Percentiles rank a stretch among this genome's conserved stretches.
These are phyloP conservation scores for Colletotrichum zoysiae DNA, from an alignment of 2,329 filamentous ascomycete genomes.

Conservation along the genomic window DNA sequence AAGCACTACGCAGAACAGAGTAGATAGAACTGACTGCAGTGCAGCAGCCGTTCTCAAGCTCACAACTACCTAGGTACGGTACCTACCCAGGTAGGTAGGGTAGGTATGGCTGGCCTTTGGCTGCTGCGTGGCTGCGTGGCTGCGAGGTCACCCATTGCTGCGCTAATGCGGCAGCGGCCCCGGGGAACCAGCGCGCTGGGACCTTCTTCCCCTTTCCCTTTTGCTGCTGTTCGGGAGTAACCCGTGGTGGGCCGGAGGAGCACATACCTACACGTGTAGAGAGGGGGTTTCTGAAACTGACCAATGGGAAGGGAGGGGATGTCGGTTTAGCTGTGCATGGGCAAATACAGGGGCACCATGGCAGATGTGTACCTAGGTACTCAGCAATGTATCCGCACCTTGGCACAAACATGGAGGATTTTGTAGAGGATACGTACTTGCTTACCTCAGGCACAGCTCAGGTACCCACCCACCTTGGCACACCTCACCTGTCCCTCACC, in stretches of 20 bases:
- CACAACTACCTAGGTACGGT: neutral
- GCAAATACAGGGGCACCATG: neutral
- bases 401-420: neutral
- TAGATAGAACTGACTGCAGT: too few species aligned
- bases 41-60: neutral
- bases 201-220: slow-evolving; percentile 23
- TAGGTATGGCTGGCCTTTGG: too few species aligned
- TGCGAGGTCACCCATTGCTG: neutral
- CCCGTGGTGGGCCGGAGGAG: slow-evolving; percentile 26
- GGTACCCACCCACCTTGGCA: neutral
- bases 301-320: neutral
- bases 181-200: slow-evolving; percentile 41
- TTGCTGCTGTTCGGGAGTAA: slow-evolving; percentile 35
- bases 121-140: neutral
- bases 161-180: slow-evolving; percentile 40
- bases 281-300: neutral
- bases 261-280: neutral
- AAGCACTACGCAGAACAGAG: too few species aligned
- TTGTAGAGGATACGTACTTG: too few species aligned
- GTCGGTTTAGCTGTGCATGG: too few species aligned
- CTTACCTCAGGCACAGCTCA: neutral
- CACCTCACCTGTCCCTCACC: neutral
- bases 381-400: neutral
- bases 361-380: neutral
- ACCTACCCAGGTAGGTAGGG: too few species aligned